Percentiles rank a stretch among this genome's conserved stretches.
These are phyloP conservation scores for Tetrahymena borealis DNA, from an alignment of 73 alveolate species.

Conservation along the genomic window DNA sequence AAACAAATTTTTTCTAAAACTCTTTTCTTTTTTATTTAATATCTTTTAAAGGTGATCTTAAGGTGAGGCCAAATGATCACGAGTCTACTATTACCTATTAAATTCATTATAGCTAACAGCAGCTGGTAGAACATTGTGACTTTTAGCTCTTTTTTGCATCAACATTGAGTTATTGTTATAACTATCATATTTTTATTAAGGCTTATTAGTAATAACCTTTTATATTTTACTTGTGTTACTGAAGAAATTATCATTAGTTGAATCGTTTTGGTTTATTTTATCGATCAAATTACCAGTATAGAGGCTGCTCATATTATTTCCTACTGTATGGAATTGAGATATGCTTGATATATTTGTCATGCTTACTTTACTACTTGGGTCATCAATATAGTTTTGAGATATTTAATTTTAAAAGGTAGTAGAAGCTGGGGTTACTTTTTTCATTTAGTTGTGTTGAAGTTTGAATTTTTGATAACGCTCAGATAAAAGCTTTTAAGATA, in stretches of 20 bases:
- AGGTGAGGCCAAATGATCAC: background rate
- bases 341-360: background rate
- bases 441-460: background rate
- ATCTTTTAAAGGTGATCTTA: background rate
- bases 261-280: background rate
- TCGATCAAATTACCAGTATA: background rate
- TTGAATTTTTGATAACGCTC: background rate
- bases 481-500: background rate
- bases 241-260: background rate
- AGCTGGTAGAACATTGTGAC: background rate
- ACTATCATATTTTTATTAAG: background rate
- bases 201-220: background rate
- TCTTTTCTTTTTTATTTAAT: background rate
- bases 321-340: background rate
- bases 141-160: background rate
- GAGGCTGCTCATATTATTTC: background rate
- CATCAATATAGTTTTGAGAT: background rate
- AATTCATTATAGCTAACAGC: background rate
- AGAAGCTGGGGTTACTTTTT: background rate
- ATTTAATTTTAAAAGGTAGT: background rate
- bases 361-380: background rate
- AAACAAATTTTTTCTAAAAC: background rate
- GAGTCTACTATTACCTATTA: background rate
- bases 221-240: background rate
- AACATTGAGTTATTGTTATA: background rate